A percentile compares a stretch with the other conserved stretches of the same genome.
phyloP scores from a whole-genome alignment of 768 basidiomycete genomes.

The Candolleomyces eurysporus region DNA sequence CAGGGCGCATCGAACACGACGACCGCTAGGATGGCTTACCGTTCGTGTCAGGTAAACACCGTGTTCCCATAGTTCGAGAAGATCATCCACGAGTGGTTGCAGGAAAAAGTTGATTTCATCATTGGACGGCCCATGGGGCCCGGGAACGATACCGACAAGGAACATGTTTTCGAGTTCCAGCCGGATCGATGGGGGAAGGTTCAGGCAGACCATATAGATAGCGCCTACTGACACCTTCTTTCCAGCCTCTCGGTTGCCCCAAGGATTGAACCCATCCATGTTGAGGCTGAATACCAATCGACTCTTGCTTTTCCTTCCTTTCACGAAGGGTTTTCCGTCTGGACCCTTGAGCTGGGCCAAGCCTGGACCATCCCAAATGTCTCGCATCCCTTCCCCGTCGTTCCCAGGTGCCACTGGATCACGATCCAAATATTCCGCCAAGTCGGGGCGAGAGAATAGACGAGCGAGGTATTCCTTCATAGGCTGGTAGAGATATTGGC shows the following conservation, averaged over 20 bases:
- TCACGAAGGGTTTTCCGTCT: conserved; percentile 11
- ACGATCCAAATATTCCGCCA: conserved; percentile 12
- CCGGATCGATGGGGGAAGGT: conserved; percentile 26
- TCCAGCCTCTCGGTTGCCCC: conserved; percentile 21
- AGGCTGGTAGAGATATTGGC: conserved; percentile 14
- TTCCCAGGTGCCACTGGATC: neutral
- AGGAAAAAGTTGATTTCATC: conserved; percentile 33
- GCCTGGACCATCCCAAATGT: conserved; percentile 2
- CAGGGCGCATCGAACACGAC: conserved; percentile 9
- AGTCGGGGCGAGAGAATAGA: conserved; percentile 14
- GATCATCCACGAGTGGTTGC: conserved; percentile 29
- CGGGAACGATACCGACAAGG: conserved; percentile 19
- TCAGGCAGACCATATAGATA: conserved; percentile 28
- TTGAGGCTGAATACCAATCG: conserved; percentile 23
- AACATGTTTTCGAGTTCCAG: conserved; percentile 18
- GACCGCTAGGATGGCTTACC: conserved; percentile 11
- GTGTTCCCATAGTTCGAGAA: conserved; percentile 23
- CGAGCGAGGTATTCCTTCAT: conserved; percentile 20
- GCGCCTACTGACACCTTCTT: conserved; percentile 18
- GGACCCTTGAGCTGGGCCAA: neutral
- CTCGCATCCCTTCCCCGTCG: neutral
- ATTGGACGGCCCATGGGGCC: conserved; percentile 19
- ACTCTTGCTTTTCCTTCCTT: conserved; percentile 13
- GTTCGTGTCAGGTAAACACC: conserved; percentile 25
- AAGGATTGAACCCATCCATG: conserved; percentile 32